phyloP scores from a whole-genome alignment of 129 eudicot species.

The sunflower (Helianthus annuus) region DNA sequence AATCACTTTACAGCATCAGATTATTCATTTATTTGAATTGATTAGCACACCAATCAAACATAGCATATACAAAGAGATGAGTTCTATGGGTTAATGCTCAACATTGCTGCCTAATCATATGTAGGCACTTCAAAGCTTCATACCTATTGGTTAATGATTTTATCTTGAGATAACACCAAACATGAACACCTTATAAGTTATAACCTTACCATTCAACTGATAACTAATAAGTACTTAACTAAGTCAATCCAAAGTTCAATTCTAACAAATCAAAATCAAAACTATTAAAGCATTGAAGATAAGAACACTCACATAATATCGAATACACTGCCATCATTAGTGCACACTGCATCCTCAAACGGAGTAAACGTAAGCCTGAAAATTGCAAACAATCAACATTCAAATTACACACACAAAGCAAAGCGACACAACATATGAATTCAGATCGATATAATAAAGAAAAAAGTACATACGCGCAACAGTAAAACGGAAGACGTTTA shows the following conservation, averaged over 20 bases:
- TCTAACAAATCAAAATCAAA: neutral
- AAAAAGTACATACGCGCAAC: constrained; percentile 74
- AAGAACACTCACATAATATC: constrained; percentile 58
- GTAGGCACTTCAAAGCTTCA: neutral
- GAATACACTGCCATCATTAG: constrained; percentile 85
- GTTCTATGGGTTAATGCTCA: neutral
- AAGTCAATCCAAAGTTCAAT: neutral
- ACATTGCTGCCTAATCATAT: neutral
- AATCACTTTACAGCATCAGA: no score
- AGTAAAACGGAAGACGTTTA: constrained; percentile 95
- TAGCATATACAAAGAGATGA: neutral
- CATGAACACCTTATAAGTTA: neutral
- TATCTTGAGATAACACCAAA: neutral
- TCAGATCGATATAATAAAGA: constrained; percentile 8
- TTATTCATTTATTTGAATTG: no score
- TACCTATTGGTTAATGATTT: neutral
- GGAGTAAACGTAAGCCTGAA: constrained; percentile 94
- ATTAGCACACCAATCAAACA: no score
- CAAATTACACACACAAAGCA: constrained; percentile 3
- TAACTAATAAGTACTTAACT: neutral
- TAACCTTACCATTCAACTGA: neutral
- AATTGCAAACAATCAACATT: neutral
- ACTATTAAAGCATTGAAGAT: neutral
- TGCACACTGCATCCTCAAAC: constrained; percentile 88
- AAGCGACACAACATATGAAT: neutral